A percentile compares a stretch with the other conserved stretches of the same genome.
Evolutionary conservation across 805 yeast species (phyloP).

Genomic region (Metschnikowia corniflorae): DNA sequence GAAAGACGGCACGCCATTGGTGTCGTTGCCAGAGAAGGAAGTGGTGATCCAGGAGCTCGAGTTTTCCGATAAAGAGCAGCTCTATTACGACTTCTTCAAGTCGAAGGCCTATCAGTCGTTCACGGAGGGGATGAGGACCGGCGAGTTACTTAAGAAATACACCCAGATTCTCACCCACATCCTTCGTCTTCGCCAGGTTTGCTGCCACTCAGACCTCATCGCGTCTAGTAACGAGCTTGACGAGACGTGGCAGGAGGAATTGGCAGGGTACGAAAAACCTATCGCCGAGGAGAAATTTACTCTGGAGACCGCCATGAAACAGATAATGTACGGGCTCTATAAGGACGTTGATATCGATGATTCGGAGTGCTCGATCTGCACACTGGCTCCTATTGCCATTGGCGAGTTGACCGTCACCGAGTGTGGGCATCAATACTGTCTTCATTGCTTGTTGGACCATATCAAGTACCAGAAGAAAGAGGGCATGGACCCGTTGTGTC

Average conservation of each 20-base stretch:
- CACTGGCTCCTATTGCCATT: conserved; percentile 57
- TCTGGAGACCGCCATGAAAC: conserved; percentile 21
- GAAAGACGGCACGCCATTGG: conserved; percentile 66
- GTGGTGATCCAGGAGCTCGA: conserved; percentile 64
- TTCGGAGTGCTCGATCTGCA: conserved; percentile 83
- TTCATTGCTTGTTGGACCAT: conserved; percentile 69
- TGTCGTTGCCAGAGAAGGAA: conserved; percentile 72
- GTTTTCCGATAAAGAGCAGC: conserved; percentile 63
- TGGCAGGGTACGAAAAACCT: conserved; percentile 16
- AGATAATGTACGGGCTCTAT: conserved; percentile 28
- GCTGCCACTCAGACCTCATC: conserved; percentile 77
- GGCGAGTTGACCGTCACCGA: conserved; percentile 58
- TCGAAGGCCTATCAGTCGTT: conserved; percentile 63
- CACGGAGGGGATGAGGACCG: conserved; percentile 54
- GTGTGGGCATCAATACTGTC: conserved; percentile 81
- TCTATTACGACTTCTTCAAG: conserved; percentile 65
- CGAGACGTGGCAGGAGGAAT: conserved; percentile 36
- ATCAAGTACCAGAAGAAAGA: conserved; percentile 60
- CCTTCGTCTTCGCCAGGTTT: conserved; percentile 77
- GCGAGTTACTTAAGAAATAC: conserved; percentile 67
- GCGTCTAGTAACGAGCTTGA: conserved; percentile 50
- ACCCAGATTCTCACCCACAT: conserved; percentile 81
- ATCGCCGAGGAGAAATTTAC: conserved; percentile 17
- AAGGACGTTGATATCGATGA: conserved; percentile 33
- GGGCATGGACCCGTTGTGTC: conserved; percentile 55